Evolutionary conservation across 495 filamentous ascomycete species (phyloP).

Genomic region (Penicillium angulare): DNA sequence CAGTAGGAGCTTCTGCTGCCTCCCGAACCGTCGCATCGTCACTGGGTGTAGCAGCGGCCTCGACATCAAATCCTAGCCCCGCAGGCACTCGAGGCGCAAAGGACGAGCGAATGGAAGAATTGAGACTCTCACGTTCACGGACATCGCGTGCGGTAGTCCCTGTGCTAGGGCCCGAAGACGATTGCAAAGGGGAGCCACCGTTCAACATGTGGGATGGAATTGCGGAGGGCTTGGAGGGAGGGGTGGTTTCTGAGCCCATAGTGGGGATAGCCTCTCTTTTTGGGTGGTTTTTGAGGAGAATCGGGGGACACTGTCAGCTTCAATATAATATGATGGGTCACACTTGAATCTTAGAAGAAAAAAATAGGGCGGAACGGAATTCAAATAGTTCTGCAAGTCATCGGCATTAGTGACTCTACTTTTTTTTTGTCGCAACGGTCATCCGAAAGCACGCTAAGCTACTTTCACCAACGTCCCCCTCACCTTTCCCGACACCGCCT

Average conservation of each 20-base stretch:
- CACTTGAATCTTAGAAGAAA: background rate
- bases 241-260: constrained; percentile 44
- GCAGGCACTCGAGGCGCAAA: constrained; percentile 43
- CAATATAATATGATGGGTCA: background rate
- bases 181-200: constrained; percentile 44
- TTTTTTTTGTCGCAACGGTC: constrained; percentile 23
- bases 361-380: too few species aligned
- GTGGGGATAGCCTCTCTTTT: background rate
- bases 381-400: too few species aligned
- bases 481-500: constrained; percentile 18
- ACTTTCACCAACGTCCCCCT: constrained; percentile 5
- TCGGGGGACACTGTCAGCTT: background rate
- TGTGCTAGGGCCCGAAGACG: constrained; percentile 15
- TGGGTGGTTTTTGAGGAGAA: background rate
- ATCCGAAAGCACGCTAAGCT: constrained; percentile 21
- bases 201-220: constrained; percentile 50
- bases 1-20: constrained; percentile 11
- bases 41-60: constrained; percentile 13
- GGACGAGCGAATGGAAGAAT: constrained; percentile 52
- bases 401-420: too few species aligned
- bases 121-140: constrained; percentile 50
- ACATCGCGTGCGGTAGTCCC: constrained; percentile 32
- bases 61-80: constrained; percentile 39
- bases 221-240: constrained; percentile 43
- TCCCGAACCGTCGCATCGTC: constrained; percentile 19